Evolutionary conservation across 768 basidiomycete genomes (phyloP).

Genomic region (Boletus eberwhitei): DNA sequence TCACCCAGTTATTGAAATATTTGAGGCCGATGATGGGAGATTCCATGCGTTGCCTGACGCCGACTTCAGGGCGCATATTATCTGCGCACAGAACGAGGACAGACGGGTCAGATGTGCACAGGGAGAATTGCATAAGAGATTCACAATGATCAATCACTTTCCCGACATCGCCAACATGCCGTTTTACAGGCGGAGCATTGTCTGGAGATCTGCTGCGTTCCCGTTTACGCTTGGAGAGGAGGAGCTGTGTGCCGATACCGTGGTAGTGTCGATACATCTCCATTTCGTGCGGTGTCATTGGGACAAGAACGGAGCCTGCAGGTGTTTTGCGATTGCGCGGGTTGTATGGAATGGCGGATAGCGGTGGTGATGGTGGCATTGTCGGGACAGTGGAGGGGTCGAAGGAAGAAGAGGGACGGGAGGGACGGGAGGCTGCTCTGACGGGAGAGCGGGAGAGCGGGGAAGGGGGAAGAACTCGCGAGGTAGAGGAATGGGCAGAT

Average conservation of each 20-base stretch:
- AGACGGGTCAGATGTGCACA: constrained; percentile 3
- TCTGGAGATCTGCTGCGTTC: constrained; percentile 37
- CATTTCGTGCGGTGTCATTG: constrained; percentile 61
- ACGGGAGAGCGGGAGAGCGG: constrained; percentile 30
- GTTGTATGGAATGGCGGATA: constrained; percentile 54
- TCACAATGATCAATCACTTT: constrained; percentile 77
- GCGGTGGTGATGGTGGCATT: constrained; percentile 27
- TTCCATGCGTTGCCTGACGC: constrained; percentile 74
- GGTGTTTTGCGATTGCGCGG: constrained; percentile 61
- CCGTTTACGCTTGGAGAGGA: constrained; percentile 52
- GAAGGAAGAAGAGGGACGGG: constrained; percentile 39
- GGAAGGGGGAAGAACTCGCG: constrained; percentile 28
- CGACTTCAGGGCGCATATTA: constrained; percentile 90
- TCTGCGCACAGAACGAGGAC: constrained; percentile 45
- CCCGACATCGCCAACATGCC: constrained; percentile 63
- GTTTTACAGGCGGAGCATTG: constrained; percentile 44
- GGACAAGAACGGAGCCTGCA: constrained; percentile 57
- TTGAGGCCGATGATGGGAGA: constrained; percentile 97
- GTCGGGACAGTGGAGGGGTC: constrained; percentile 22
- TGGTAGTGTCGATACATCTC: constrained; percentile 54
- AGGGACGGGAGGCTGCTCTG: constrained; percentile 31
- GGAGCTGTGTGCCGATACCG: constrained; percentile 52
- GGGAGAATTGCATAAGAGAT: constrained; percentile 28
- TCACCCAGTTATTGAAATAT: constrained; percentile 99
- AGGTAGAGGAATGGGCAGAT: constrained; percentile 17